Conservation (phyloP, 2,329 filamentous ascomycete genomes). For the Verticillium nonalfalfae region DNA sequence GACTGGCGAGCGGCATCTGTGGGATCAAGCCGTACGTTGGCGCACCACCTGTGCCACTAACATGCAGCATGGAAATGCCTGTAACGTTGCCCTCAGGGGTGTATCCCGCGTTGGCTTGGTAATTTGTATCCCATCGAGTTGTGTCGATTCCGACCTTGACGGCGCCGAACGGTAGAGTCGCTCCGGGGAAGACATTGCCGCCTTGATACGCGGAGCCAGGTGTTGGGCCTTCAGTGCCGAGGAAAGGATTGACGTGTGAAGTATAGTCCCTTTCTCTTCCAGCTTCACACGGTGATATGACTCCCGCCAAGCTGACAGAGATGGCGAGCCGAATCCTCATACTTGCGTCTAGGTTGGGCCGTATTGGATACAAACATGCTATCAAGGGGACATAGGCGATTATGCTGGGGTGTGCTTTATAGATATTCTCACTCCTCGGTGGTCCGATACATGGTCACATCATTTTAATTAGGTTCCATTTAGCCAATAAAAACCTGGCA, state of each 20-base stretch:
- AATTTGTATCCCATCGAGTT: constrained; percentile 15
- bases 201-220: constrained; percentile 35
- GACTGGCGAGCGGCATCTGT: constrained; percentile 35
- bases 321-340: too few relatives aligned
- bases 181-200: constrained; percentile 37
- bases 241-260: constrained; percentile 38
- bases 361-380: too few relatives aligned
- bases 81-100: constrained; percentile 36
- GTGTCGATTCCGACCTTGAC: constrained; percentile 38
- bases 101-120: constrained; percentile 26
- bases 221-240: constrained; percentile 38
- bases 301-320: too few relatives aligned
- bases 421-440: too few relatives aligned
- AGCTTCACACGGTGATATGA: too few relatives aligned
- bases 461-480: too few relatives aligned
- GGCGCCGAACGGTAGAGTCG: constrained; percentile 34
- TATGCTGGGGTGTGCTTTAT: too few relatives aligned
- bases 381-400: too few relatives aligned
- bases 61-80: constrained; percentile 47
- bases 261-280: constrained; percentile 1
- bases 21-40: constrained; percentile 52
- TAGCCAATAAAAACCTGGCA: too few relatives aligned
- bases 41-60: constrained; percentile 50
- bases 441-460: too few relatives aligned
- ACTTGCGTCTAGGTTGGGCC: too few relatives aligned